These are phyloP conservation scores for Phyllosticta citrichinensis DNA, from an alignment of 2,329 filamentous ascomycete genomes.

Conservation along the genomic window DNA sequence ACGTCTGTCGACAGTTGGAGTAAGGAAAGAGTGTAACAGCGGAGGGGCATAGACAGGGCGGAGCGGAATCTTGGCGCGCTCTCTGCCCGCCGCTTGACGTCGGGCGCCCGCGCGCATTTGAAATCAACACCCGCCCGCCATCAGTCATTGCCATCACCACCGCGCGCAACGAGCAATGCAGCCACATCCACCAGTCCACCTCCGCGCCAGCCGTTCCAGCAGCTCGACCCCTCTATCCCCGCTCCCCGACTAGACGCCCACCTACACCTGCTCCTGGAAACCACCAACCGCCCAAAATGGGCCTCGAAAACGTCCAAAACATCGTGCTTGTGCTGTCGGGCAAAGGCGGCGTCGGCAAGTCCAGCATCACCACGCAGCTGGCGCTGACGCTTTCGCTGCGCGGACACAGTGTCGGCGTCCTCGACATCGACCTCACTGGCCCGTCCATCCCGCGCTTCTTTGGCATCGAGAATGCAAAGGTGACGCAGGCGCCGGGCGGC, in stretches of 20 bases:
- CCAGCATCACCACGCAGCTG: constrained; percentile 91
- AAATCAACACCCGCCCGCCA: not conserved
- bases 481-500: constrained; percentile 80
- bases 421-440: constrained; percentile 92
- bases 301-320: constrained; percentile 61
- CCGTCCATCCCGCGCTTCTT: constrained; percentile 95
- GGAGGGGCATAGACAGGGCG: not conserved
- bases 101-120: not conserved
- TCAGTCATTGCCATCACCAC: not conserved
- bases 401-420: constrained; percentile 83
- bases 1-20: too few species aligned
- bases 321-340: constrained; percentile 82
- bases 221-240: not conserved
- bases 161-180: not conserved
- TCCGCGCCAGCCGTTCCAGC: not conserved
- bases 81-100: not conserved
- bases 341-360: constrained; percentile 97
- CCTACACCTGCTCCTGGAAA: not conserved
- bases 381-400: constrained; percentile 78
- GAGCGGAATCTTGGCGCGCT: not conserved
- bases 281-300: constrained; percentile 19
- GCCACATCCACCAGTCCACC: not conserved
- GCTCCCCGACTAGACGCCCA: not conserved
- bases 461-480: constrained; percentile 77
- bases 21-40: not conserved